phyloP scores from a whole-genome alignment of 116 monocot species.

The Zostera marina region DNA sequence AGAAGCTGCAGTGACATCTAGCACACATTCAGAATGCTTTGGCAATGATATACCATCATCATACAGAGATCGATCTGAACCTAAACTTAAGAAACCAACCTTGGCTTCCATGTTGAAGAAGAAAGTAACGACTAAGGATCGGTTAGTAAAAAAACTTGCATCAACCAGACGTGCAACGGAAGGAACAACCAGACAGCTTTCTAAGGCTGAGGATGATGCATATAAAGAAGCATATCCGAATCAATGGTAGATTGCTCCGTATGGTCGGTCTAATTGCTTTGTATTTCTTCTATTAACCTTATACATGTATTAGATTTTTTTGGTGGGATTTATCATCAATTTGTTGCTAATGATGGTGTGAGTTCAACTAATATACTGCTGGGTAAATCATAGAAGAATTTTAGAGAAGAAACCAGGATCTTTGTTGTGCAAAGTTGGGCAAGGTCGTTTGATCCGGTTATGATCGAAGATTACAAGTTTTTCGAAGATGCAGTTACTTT shows the following conservation, averaged over 20 bases:
- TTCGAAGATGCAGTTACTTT: too few species aligned
- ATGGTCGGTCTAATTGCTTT: background rate
- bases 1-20: constrained; percentile 71
- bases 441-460: too few species aligned
- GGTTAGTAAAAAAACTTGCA: constrained; percentile 57
- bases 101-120: constrained; percentile 73
- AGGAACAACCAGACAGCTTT: constrained; percentile 34
- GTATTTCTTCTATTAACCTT: too few species aligned
- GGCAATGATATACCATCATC: constrained; percentile 10
- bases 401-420: too few species aligned
- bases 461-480: too few species aligned
- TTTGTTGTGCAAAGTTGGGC: too few species aligned
- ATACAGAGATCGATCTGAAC: background rate
- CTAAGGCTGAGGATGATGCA: constrained; percentile 34
- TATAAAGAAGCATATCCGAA: constrained; percentile 77
- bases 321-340: too few species aligned
- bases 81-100: constrained; percentile 43
- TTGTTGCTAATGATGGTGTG: too few species aligned
- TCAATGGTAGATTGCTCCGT: constrained; percentile 44
- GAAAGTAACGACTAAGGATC: constrained; percentile 69
- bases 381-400: too few species aligned
- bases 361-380: too few species aligned
- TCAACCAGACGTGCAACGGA: constrained; percentile 27
- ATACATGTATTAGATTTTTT: too few species aligned
- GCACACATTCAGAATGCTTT: constrained; percentile 36